These are phyloP conservation scores for Taphrina flavorubra DNA, from an alignment of 1,139 yeast species.

Conservation along the genomic window DNA sequence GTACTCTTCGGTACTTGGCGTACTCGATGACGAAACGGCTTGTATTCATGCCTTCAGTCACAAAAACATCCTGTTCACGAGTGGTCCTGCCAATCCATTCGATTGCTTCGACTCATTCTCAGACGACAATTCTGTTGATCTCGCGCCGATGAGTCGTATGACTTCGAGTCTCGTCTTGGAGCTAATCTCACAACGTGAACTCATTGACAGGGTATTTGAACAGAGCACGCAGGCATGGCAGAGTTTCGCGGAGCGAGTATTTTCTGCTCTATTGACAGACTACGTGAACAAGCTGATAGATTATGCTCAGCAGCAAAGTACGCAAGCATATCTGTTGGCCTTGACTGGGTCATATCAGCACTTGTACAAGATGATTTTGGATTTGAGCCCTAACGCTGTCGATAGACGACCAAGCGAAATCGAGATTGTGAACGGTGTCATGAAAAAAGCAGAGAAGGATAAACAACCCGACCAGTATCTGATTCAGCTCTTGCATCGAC, in stretches of 20 bases:
- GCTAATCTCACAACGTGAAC: constrained; percentile 52
- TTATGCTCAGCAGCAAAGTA: constrained; percentile 46
- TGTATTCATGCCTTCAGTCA: constrained; percentile 59
- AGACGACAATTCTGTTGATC: constrained; percentile 50
- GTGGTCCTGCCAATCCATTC: constrained; percentile 49
- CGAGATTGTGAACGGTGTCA: constrained; percentile 15
- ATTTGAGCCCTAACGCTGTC: constrained; percentile 14
- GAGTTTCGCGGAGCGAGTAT: constrained; percentile 51
- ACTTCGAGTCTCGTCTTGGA: constrained; percentile 52
- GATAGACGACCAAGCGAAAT: constrained; percentile 7
- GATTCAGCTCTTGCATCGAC: constrained; percentile 45
- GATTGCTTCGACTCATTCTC: constrained; percentile 50
- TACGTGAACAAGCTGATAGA: constrained; percentile 50
- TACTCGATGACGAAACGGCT: constrained; percentile 54
- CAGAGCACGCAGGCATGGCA: constrained; percentile 49
- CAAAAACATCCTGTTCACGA: constrained; percentile 55
- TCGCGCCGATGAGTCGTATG: constrained; percentile 49
- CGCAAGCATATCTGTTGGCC: constrained; percentile 47
- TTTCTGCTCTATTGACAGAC: constrained; percentile 53
- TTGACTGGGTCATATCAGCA: constrained; percentile 44
- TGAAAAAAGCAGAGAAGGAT: constrained; percentile 12
- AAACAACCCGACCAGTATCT: constrained; percentile 11
- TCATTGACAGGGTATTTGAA: constrained; percentile 54
- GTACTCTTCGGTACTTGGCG: constrained; percentile 52
- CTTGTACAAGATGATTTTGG: constrained; percentile 11